Conservation (phyloP, 2,329 filamentous ascomycete species). For the Trichoderma aggressivum region DNA sequence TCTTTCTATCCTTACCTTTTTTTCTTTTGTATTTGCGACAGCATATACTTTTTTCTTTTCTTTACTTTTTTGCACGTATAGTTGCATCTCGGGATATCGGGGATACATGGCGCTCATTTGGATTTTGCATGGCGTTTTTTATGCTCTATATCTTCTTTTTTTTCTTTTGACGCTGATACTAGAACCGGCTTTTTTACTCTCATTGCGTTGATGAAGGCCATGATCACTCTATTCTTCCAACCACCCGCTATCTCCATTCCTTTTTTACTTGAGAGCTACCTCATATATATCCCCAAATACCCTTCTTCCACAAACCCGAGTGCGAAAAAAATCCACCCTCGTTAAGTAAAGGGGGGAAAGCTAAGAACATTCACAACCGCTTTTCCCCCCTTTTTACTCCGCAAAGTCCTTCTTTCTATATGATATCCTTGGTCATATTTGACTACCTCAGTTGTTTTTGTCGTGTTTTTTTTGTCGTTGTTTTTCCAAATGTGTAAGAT, state of each 20-base stretch:
- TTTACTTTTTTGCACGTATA: conserved; percentile 8
- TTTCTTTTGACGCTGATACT: background rate
- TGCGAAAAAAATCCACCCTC: conserved; percentile 10
- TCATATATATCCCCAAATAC: conserved; percentile 1
- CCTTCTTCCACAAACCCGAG: conserved; percentile 1
- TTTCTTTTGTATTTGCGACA: conserved; percentile 12
- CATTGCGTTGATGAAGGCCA: conserved; percentile 11
- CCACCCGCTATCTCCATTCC: conserved; percentile 5
- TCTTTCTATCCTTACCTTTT: background rate
- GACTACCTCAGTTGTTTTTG: conserved; percentile 6
- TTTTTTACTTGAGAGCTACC: conserved; percentile 6
- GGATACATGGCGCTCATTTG: conserved; percentile 19
- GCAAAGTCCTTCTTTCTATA: conserved; percentile 7
- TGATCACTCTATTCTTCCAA: conserved; percentile 14
- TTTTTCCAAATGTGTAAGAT: conserved; percentile 18
- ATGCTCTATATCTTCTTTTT: background rate
- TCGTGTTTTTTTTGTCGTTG: conserved; percentile 8
- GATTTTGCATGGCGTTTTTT: conserved; percentile 17
- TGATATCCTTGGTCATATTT: conserved; percentile 15
- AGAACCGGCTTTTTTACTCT: background rate
- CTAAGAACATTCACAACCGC: background rate
- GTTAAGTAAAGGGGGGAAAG: background rate
- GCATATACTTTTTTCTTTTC: conserved; percentile 12
- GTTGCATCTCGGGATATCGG: conserved; percentile 12
- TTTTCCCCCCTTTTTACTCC: background rate